Base-by-base conservation (phyloP, 129 eudicot genomes). In the Chrysanthemum makinoi region DNA sequence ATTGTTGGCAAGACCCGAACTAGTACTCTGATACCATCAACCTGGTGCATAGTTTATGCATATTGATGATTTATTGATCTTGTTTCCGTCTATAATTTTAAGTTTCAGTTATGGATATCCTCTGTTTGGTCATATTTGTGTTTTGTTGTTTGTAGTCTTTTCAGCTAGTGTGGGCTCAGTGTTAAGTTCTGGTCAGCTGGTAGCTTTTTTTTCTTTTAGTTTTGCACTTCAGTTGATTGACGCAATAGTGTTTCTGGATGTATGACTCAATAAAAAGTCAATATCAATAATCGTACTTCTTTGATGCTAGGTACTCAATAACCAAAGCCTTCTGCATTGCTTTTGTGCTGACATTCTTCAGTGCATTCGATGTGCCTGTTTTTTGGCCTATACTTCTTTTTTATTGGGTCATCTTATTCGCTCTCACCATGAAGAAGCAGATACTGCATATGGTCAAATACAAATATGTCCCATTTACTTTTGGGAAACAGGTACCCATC, bases 351-450 rank as follows among this genome's bases (percentile, higher is more conserved):
- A 94, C 98, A 46, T 94, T 89, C 82, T 89, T 87, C 84, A 70
- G 86, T 65, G 83, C 87, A 56, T 94, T 94, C 69, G 98, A 94
- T 15, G 98, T 94, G 83, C 98, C 98, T 60, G 98, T 94, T 44
- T 90, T 94, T 74, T 94, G 98, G 98, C 98, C 98, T 58, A 94
- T 94, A 68, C 87, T 94, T 30, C 81, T 94, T 61, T 85, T 94
- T 86, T 94, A 94, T 74, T 94, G 98, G 98, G 26, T 90, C 69
- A 85, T 94, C 67, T 83, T 94, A 44, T 94, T 89, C 72, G 22
- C 90, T 65, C 93, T 87, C 55, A 87, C 97, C 75, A 94, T 90
- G 98, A 90, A 83, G 86, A 85, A 85, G 80, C 98, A 94, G 69
- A 94, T 94, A 80, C 78, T 78, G 80, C 98, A 90, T 72, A 94